phyloP scores from a whole-genome alignment of 768 basidiomycete genomes.

The Dendrothele bispora region DNA sequence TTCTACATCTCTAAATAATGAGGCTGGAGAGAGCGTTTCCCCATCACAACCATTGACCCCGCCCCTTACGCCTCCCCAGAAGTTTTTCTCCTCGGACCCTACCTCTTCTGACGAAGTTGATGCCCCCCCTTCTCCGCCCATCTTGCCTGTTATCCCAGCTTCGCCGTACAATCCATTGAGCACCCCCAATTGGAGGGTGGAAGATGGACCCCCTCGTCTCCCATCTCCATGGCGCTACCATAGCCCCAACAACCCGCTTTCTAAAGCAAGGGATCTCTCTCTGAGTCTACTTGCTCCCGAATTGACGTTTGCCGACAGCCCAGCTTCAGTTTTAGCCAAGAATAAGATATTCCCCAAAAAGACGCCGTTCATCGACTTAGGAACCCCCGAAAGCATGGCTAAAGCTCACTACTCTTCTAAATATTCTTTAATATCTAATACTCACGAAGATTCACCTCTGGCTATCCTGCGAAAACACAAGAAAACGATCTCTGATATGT shows the following conservation, averaged over 20 bases:
- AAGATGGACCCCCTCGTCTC: too few species aligned
- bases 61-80: slow-evolving; percentile 35
- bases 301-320: slow-evolving; percentile 27
- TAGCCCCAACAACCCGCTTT: slow-evolving; percentile 77
- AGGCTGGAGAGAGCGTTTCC: slow-evolving; percentile 23
- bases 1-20: slow-evolving; percentile 24
- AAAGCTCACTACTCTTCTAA: slow-evolving; percentile 36
- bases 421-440: too few species aligned
- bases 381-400: slow-evolving; percentile 30
- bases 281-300: slow-evolving; percentile 63
- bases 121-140: slow-evolving; percentile 27
- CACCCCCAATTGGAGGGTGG: slow-evolving; percentile 77
- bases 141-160: slow-evolving; percentile 45
- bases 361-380: slow-evolving; percentile 23
- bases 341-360: slow-evolving; percentile 15
- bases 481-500: slow-evolving; percentile 32
- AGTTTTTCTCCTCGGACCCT: slow-evolving; percentile 35
- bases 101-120: slow-evolving; percentile 18
- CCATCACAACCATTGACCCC: slow-evolving; percentile 13
- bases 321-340: slow-evolving; percentile 27
- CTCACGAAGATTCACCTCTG: slow-evolving; percentile 9
- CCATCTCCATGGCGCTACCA: slow-evolving; percentile 79
- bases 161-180: slow-evolving; percentile 77
- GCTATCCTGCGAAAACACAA: slow-evolving; percentile 19
- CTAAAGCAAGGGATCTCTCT: slow-evolving; percentile 60